These are phyloP conservation scores for Pseudopithomyces chartarum DNA, from an alignment of 2,329 filamentous ascomycete genomes.

Conservation along the genomic window DNA sequence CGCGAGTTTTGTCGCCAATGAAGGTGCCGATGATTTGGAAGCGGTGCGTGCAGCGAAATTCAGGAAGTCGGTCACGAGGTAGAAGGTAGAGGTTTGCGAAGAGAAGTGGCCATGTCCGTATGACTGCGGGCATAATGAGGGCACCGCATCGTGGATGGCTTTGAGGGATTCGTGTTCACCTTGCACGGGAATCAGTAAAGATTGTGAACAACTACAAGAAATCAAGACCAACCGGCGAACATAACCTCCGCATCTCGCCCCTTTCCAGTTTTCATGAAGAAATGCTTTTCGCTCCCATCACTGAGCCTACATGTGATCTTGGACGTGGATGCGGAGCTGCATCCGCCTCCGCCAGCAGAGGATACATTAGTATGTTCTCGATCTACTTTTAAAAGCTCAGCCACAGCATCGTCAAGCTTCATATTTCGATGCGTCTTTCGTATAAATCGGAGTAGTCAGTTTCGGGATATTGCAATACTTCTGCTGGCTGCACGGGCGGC, in stretches of 20 bases:
- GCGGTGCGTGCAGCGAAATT: conserved; percentile 52
- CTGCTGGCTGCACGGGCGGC: no score
- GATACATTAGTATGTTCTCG: conserved; percentile 59
- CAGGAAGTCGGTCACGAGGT: conserved; percentile 78
- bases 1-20: conserved; percentile 77
- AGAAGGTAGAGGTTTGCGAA: conserved; percentile 54
- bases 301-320: conserved; percentile 57
- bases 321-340: conserved; percentile 66
- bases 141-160: conserved; percentile 74
- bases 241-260: conserved; percentile 67
- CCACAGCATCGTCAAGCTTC: conserved; percentile 67
- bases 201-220: neutral
- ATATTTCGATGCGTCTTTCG: conserved; percentile 33
- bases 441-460: conserved; percentile 8
- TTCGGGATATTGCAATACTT: neutral
- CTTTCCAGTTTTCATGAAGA: conserved; percentile 74
- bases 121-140: conserved; percentile 75
- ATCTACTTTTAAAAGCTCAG: conserved; percentile 65
- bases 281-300: conserved; percentile 59
- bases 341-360: conserved; percentile 69
- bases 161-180: conserved; percentile 86
- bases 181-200: conserved; percentile 34
- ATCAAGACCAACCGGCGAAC: conserved; percentile 64
- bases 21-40: conserved; percentile 42
- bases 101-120: conserved; percentile 71